Conservation (phyloP, 768 basidiomycete species). For the Lactarius akahatsu region DNA sequence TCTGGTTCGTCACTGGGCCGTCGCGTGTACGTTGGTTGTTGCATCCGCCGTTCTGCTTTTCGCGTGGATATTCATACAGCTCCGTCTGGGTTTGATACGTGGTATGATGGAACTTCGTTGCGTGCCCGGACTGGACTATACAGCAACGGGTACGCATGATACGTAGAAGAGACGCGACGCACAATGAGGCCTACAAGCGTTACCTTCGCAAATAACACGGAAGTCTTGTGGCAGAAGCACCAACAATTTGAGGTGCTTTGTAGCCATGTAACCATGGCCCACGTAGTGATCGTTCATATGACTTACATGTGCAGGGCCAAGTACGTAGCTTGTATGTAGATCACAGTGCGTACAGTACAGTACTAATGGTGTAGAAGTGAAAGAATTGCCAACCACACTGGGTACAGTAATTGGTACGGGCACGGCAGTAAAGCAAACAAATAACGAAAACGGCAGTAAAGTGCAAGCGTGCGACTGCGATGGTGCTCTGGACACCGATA, state of each 20-base stretch:
- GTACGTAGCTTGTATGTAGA: not conserved
- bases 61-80: not conserved
- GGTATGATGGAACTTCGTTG: not conserved
- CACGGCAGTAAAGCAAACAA: not conserved
- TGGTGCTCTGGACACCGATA: not conserved
- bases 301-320: not conserved
- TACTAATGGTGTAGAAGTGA: not conserved
- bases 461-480: no score
- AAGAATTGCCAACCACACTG: not conserved
- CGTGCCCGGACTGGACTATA: not conserved
- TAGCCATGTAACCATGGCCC: not conserved
- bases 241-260: not conserved
- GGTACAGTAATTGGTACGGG: not conserved
- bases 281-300: not conserved
- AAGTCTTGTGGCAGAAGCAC: no score
- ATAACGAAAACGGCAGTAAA: not conserved
- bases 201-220: conserved; percentile 51
- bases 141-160: conserved; percentile 34
- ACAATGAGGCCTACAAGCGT: conserved; percentile 79
- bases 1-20: no score
- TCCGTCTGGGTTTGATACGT: not conserved
- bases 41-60: not conserved
- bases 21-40: no score
- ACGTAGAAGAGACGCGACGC: conserved; percentile 79
- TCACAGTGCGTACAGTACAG: not conserved